Conservation (phyloP, 345 rosid genomes). For the Corchorus olitorius region DNA sequence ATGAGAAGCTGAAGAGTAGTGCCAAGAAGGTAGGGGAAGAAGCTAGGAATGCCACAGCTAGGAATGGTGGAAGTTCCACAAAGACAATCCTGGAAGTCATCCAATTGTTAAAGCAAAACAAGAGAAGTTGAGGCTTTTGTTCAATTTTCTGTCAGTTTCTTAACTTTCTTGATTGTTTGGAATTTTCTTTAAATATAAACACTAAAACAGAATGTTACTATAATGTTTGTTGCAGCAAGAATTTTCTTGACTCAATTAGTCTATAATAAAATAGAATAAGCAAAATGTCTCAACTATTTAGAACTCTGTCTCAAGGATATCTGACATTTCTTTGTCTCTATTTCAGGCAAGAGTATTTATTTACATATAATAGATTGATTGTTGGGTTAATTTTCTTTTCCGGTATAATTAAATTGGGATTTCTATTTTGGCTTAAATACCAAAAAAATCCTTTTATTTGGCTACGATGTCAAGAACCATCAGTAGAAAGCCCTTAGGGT, state of each 20-base stretch:
- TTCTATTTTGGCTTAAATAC: too few relatives aligned
- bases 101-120: background rate
- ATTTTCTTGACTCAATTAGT: background rate
- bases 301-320: too few relatives aligned
- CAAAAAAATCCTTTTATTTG: background rate
- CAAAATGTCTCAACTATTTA: too few relatives aligned
- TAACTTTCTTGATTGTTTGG: background rate
- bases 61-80: conserved; percentile 28
- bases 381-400: too few relatives aligned
- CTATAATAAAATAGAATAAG: too few relatives aligned
- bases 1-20: conserved; percentile 12
- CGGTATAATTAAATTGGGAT: too few relatives aligned
- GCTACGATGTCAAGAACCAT: background rate
- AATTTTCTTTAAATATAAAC: background rate
- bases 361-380: too few relatives aligned
- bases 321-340: too few relatives aligned
- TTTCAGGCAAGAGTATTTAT: too few relatives aligned
- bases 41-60: conserved; percentile 31
- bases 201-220: background rate
- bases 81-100: background rate
- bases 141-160: background rate
- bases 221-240: background rate
- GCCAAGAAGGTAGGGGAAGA: conserved; percentile 28
- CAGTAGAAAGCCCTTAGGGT: background rate
- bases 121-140: background rate